These are phyloP conservation scores for Teunomyces tritomae DNA, from an alignment of 805 yeast genomes.

Conservation along the genomic window DNA sequence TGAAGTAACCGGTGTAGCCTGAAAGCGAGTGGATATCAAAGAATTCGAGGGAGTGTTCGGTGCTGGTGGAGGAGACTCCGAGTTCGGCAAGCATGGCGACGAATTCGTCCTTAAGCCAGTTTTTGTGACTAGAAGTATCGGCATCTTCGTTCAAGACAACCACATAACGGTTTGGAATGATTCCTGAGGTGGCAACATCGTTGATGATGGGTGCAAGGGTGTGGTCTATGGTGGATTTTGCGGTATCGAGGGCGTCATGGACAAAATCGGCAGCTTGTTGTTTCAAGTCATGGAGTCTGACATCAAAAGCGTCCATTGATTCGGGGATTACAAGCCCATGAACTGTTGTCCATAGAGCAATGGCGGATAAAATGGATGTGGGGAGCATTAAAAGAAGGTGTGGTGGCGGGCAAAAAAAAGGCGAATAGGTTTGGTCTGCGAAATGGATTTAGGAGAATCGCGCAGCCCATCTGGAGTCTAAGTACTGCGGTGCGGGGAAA, in stretches of 20 bases:
- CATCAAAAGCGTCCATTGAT: not conserved
- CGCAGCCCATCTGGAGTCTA: not conserved
- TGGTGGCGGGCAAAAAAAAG: not conserved
- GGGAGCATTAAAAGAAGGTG: not conserved
- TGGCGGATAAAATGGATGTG: not conserved
- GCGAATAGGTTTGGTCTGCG: not conserved
- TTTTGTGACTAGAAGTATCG: constrained; percentile 5
- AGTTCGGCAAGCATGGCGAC: constrained; percentile 10
- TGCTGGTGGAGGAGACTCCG: constrained; percentile 7
- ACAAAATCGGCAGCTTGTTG: not conserved
- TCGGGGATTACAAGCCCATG: constrained; percentile 2
- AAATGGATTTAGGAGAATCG: not conserved
- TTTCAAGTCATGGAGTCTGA: constrained; percentile 1
- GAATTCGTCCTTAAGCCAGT: constrained; percentile 7
- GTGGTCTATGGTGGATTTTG: not conserved
- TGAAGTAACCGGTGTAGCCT: constrained; percentile 22
- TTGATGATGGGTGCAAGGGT: constrained; percentile 7
- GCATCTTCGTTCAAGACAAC: constrained; percentile 12
- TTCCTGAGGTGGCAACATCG: not conserved
- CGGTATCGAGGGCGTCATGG: not conserved
- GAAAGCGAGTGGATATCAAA: constrained; percentile 10
- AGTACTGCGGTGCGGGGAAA: not conserved
- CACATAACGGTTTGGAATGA: constrained; percentile 11
- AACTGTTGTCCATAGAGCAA: constrained; percentile 1
- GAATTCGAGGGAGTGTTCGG: constrained; percentile 12